Evolutionary conservation across 306 rosid genomes (phyloP), one percentile per base, ranked within the genome.

Genomic region (Arachis hypogaea): DNA sequence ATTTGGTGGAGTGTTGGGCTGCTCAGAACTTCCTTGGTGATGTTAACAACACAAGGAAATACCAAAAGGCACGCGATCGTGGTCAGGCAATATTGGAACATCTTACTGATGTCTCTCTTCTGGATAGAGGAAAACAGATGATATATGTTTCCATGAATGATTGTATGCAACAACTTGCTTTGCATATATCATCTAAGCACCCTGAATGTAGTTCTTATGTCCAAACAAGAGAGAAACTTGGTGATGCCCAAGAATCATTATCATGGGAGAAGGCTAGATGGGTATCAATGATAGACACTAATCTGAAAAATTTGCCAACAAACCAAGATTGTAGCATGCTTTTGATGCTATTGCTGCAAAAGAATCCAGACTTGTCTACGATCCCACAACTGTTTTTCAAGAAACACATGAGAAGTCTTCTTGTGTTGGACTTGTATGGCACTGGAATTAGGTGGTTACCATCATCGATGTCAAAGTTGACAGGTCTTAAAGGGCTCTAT

Each of bases 1-100:
- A 78, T 56, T 58, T 70, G 40, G 73, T 78, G 43, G 86, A 82
- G 65, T 74, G 83, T 69, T 82, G 72, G 80, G 69, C 66, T n/a
- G 78, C 83, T 6, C 68, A 59, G n/a, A 61, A 75, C 9, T 73
- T 79, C 14, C 75, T 79, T 1, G 79, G 76, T 33, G 80, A 63
- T 56, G 40, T 74, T 60, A 55, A 67, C 68, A 47, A 56, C 8
- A 9, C 7, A 5, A 69, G 72, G 58, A 59, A 47, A 11, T 79
- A 79, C 18, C 59, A 3, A 51, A 62, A 16, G n/a, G 78, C 69
- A 28, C 72, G 76, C 6, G 58, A 62, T 5, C 6, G 7, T 9
- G 80, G 84, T 69, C 36, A 47, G 44, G 45, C 36, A 5, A 60
- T 33, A 59, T 8, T 79, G 55, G 78, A 67, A 45, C 58, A 68